Percentiles rank a stretch among this genome's conserved stretches.
phyloP scores from a whole-genome alignment of 1,284 basidiomycete genomes.

The Chalciporus sp. region DNA sequence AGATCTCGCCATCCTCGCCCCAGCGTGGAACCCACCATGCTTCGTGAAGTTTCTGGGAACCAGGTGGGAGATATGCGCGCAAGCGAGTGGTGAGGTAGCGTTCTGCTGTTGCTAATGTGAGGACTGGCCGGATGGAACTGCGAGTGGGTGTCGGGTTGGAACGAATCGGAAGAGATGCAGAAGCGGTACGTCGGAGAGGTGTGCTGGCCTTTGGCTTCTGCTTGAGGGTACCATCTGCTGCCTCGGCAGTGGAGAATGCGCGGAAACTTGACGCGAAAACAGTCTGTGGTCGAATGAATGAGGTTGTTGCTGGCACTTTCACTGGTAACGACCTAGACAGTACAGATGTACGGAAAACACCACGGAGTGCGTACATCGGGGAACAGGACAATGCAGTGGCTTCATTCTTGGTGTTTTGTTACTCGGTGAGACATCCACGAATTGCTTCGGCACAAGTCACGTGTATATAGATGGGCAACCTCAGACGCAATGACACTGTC shows the following conservation, averaged over 20 bases:
- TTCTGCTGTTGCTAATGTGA: slow-evolving; percentile 78
- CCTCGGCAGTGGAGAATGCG: slow-evolving; percentile 20
- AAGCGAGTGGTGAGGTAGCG: slow-evolving; percentile 66
- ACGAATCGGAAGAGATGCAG: slow-evolving; percentile 76
- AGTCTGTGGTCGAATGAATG: neutral
- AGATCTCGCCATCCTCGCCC: slow-evolving; percentile 82
- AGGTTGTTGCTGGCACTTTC: neutral
- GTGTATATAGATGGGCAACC: too few relatives aligned
- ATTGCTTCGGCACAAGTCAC: slow-evolving; percentile 11
- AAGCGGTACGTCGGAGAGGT: slow-evolving; percentile 66
- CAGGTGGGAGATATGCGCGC: slow-evolving; percentile 51
- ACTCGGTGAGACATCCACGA: neutral
- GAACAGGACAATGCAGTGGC: neutral
- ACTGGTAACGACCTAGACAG: neutral
- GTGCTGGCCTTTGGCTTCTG: slow-evolving; percentile 76
- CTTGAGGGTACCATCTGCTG: slow-evolving; percentile 36
- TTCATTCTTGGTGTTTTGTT: too few relatives aligned
- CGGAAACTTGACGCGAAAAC: slow-evolving; percentile 8
- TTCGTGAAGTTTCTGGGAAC: slow-evolving; percentile 65
- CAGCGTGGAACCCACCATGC: slow-evolving; percentile 80
- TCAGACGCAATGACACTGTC: too few relatives aligned
- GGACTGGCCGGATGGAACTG: slow-evolving; percentile 70
- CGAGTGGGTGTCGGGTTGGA: slow-evolving; percentile 79
- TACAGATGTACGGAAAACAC: slow-evolving; percentile 8
- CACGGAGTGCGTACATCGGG: slow-evolving; percentile 21